Evolutionary conservation across 225 moss, liverwort and hornwort species (phyloP).

Genomic region (Rhytidiadelphus loreus): DNA sequence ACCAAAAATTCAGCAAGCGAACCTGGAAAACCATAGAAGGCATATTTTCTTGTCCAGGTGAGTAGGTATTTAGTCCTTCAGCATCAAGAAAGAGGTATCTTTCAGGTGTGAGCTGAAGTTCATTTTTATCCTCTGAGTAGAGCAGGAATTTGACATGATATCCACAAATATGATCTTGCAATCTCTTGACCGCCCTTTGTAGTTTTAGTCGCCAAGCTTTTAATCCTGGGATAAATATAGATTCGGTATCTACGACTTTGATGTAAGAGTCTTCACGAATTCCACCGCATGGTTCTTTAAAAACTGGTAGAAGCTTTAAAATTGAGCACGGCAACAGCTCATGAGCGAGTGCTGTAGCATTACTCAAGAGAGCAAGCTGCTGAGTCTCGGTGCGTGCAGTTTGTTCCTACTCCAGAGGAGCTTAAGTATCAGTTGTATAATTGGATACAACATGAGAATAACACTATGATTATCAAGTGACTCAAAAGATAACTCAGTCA

Average conservation of each 20-base stretch:
- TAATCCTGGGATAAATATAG: constrained; percentile 30
- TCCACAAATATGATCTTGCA: constrained; percentile 57
- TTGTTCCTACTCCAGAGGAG: constrained; percentile 45
- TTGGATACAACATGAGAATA: neutral
- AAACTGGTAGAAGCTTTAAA: constrained; percentile 37
- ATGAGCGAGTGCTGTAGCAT: constrained; percentile 67
- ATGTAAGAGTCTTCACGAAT: neutral
- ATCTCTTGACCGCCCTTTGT: constrained; percentile 41
- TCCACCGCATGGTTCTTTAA: neutral
- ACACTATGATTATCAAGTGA: neutral
- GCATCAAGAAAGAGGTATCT: constrained; percentile 57
- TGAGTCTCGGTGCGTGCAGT: constrained; percentile 45
- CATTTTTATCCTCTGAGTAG: constrained; percentile 31
- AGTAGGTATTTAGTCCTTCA: constrained; percentile 8
- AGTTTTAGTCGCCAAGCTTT: constrained; percentile 65
- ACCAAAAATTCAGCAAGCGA: neutral
- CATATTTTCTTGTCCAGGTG: constrained; percentile 46
- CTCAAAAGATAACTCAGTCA: neutral
- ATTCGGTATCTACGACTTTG: constrained; percentile 4
- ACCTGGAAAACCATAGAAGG: constrained; percentile 76
- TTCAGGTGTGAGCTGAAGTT: constrained; percentile 38
- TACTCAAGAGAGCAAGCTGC: constrained; percentile 69
- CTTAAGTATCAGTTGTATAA: neutral
- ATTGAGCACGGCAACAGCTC: constrained; percentile 58
- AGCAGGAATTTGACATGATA: constrained; percentile 50